Base-by-base conservation (phyloP, 2,329 filamentous ascomycete species). In the Aspergillus ustus region DNA sequence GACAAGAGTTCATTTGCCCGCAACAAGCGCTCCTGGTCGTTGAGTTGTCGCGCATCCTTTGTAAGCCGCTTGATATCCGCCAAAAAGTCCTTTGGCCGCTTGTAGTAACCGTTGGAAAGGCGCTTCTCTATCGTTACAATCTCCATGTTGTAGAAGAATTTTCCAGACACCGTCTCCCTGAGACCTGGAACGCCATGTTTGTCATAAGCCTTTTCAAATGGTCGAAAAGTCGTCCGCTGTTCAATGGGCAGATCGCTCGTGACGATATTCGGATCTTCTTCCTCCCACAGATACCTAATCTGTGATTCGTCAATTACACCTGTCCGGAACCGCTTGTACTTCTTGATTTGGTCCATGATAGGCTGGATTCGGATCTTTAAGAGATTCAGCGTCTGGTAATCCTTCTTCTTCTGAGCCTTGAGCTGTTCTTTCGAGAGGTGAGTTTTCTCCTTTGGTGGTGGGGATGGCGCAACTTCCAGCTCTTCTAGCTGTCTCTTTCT, bases 341-440 rank as follows among this genome's bases (percentile, higher is more conserved):
- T 93, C 75, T 96, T 95, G 73, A 99, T 92, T 77, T 97, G 92
- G 68, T 99, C 94, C 93, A 99, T 97, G 68, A 98, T 92, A 2
- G 92, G 92, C 76, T 97, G 93, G 58, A 99, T 87, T 57, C 90
- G 83, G 44, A 96, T 88, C 80, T 98, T 99, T 66, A 99, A 82
- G 61, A 90, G 82, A 74, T 98, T 97, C 57, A 98, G 83, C 11
- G 89, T 87, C 66, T 94, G 88, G 52, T 92, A 89, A 72, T 99
- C 96, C 64, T 87, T 87, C 77, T 92, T 91, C 77, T 90, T 91
- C 74, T 94, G 88, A 2, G 85, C 87, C 73, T 92, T 93, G 62
- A 91, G 84, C 71, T 97, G 91, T 59, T 91, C 91, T 73, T 93
- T 93, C 29, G 88, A 90, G 2, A 87, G 80, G n/a, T 80, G 84